Conservation (phyloP, 2,329 filamentous ascomycete species). For the Fusarium beomiforme region DNA sequence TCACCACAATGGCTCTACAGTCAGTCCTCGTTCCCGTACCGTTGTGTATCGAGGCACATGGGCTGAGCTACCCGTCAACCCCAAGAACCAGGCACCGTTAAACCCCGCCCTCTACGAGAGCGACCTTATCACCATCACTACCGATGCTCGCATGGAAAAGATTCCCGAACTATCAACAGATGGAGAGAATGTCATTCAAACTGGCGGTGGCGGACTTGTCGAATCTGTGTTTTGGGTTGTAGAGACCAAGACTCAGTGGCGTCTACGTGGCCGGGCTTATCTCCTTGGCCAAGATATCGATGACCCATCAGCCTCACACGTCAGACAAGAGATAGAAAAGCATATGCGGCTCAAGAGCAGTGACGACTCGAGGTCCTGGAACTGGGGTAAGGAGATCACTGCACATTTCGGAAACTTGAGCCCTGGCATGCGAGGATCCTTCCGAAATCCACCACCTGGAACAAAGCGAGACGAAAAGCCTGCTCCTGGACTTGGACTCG, state of each 20-base stretch:
- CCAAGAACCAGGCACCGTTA: conserved; percentile 74
- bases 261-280: conserved; percentile 80
- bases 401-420: conserved; percentile 90
- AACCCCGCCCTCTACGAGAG: conserved; percentile 78
- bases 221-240: conserved; percentile 87
- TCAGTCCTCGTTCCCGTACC: conserved; percentile 71
- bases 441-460: conserved; percentile 78
- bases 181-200: conserved; percentile 54
- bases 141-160: conserved; percentile 90
- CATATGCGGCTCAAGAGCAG: conserved; percentile 65
- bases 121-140: conserved; percentile 85
- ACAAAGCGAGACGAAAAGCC: conserved; percentile 64
- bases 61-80: conserved; percentile 75
- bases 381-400: conserved; percentile 81
- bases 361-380: conserved; percentile 67
- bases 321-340: conserved; percentile 67
- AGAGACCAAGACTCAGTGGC: conserved; percentile 81
- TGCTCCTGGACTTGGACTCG: conserved; percentile 55
- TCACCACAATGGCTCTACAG: conserved; percentile 52
- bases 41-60: conserved; percentile 91
- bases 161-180: conserved; percentile 69
- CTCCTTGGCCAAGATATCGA: conserved; percentile 77
- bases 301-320: conserved; percentile 52
- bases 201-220: conserved; percentile 73
- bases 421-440: conserved; percentile 81